Conservation (phyloP, 768 basidiomycete species). For the Aureoboletus auriporus region DNA sequence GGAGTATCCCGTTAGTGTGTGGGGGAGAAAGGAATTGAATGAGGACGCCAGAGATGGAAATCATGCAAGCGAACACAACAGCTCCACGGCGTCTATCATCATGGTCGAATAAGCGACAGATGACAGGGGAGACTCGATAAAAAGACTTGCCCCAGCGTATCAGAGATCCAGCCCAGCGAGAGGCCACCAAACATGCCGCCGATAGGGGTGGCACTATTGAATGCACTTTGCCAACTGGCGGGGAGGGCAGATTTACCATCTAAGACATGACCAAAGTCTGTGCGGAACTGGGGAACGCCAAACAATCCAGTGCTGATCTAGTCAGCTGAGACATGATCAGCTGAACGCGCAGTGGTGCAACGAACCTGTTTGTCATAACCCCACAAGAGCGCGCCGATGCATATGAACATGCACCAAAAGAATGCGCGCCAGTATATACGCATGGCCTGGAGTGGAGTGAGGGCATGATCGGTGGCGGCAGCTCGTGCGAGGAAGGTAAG, state of each 20-base stretch:
- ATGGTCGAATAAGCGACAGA: not conserved
- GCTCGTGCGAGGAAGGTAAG: constrained; percentile 20
- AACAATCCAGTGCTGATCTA: constrained; percentile 20
- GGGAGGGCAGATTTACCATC: constrained; percentile 9
- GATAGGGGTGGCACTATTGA: constrained; percentile 21
- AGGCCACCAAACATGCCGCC: constrained; percentile 27
- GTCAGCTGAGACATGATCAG: too few relatives aligned
- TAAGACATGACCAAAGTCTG: constrained; percentile 20
- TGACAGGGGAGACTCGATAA: not conserved
- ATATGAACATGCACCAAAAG: constrained; percentile 24
- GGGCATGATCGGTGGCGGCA: constrained; percentile 19
- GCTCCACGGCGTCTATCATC: constrained; percentile 21
- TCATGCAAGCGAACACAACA: constrained; percentile 12
- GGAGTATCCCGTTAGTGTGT: constrained; percentile 21
- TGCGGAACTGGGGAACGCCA: constrained; percentile 21
- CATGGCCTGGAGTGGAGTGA: constrained; percentile 17
- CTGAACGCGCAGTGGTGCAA: not conserved
- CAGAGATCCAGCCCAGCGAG: constrained; percentile 20
- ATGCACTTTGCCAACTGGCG: constrained; percentile 27
- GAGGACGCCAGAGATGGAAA: constrained; percentile 20
- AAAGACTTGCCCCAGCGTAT: constrained; percentile 15
- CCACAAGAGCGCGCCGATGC: constrained; percentile 21
- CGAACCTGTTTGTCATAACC: constrained; percentile 24
- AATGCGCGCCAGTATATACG: constrained; percentile 22
- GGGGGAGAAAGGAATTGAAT: constrained; percentile 21